Base-by-base conservation (phyloP, 2,329 filamentous ascomycete genomes). In the Neophaeococcomyces aloes region DNA sequence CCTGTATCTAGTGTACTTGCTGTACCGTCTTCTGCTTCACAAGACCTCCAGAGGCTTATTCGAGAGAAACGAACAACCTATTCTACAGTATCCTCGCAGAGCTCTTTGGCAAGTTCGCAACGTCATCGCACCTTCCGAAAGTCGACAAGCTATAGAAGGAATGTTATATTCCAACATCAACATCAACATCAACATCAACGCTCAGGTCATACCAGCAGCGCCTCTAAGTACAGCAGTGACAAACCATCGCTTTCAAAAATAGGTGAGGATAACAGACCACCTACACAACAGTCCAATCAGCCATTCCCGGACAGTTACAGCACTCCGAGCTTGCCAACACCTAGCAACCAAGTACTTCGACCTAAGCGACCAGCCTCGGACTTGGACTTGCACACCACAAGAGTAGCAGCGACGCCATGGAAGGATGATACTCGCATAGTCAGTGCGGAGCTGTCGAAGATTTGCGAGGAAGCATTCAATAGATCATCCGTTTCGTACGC, bases 401-500 rank as follows among this genome's bases (percentile, higher is more conserved):
- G 59, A 2, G 57, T 60, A 4, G 55, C 67, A 1, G 70, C 65
- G 43, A 67, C 73, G 30, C 67, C 69, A 37, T 81, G 78, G 63
- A 80, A 77, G 53, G 86, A 87, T 46, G 88, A 94, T 59, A 75
- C 91, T 42, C 75, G 86, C 5, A 81, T 89, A 54, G 82, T 93
- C 45, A 94, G 86, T 54, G 78, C 76, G 55, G 86, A 86, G 55
- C 79, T 95, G 48, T 86, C 86, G 38, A 86, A 86, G 61, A 85
- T 91, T 46, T 93, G 88, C 57, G 88, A 96, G 57, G 85, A 91
- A 56, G 88, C 88, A 1, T 95, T 96, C 67, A 88, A 86, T 57
- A 79, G 82, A 53, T 72, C 67, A 43, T 81, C 71, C 1, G 62
- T 73, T 17, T 69, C 68, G 34, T 73, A 74, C 2, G 47, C 33